A percentile compares a stretch with the other conserved stretches of the same genome.
phyloP scores from a whole-genome alignment of 2,329 filamentous ascomycete genomes.

The Neofusicoccum laricinum region DNA sequence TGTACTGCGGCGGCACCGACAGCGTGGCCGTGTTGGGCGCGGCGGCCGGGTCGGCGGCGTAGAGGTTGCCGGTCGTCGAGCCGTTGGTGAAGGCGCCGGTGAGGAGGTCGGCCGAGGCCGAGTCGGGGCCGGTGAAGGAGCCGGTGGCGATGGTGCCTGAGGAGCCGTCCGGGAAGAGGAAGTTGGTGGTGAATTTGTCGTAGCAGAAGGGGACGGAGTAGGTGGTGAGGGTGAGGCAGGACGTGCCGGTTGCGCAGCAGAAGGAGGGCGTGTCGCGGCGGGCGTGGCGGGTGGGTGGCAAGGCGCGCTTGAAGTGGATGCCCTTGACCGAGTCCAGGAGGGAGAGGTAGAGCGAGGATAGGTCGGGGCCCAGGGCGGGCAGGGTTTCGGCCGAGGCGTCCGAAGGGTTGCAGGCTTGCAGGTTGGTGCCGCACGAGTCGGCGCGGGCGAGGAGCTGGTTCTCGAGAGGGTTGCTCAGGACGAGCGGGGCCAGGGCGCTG shows the following conservation, averaged over 20 bases:
- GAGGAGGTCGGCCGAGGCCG: constrained; percentile 43
- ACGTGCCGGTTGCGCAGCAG: constrained; percentile 36
- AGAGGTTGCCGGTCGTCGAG: constrained; percentile 44
- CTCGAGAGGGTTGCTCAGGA: not conserved
- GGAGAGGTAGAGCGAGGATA: constrained; percentile 35
- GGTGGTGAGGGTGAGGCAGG: constrained; percentile 41
- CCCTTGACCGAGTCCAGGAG: constrained; percentile 34
- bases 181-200: constrained; percentile 53
- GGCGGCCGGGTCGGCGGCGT: constrained; percentile 32
- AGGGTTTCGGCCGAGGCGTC: constrained; percentile 31
- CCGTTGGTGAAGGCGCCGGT: constrained; percentile 43
- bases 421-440: constrained; percentile 26
- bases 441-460: not conserved
- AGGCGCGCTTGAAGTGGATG: constrained; percentile 31
- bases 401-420: constrained; percentile 30
- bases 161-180: constrained; percentile 45
- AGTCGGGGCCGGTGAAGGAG: constrained; percentile 38
- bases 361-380: constrained; percentile 31
- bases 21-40: constrained; percentile 46
- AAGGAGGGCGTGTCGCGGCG: constrained; percentile 21
- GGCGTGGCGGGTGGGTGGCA: not conserved
- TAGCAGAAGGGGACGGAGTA: constrained; percentile 50
- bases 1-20: constrained; percentile 45
- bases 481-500: not conserved
- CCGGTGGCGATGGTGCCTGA: constrained; percentile 47